A percentile compares a stretch with the other conserved stretches of the same genome.
These are phyloP conservation scores for Fusarium sp. DNA, from an alignment of 2,329 filamentous ascomycete species.

Conservation along the genomic window DNA sequence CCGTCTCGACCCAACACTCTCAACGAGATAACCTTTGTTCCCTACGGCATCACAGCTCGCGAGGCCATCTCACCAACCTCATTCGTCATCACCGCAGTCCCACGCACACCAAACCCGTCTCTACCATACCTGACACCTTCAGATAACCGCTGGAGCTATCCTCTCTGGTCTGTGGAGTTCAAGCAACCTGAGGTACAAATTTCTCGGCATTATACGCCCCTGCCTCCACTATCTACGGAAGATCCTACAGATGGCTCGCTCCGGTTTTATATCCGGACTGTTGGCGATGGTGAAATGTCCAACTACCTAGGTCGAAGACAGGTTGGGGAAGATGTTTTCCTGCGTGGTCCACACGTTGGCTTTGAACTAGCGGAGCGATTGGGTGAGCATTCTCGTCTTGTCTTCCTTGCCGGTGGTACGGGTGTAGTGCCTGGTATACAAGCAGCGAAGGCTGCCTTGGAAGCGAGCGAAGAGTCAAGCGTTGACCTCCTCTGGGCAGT, in stretches of 20 bases:
- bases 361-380: slow-evolving; percentile 59
- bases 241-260: slow-evolving; percentile 58
- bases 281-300: slow-evolving; percentile 86
- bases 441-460: slow-evolving; percentile 71
- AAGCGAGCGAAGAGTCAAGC: slow-evolving; percentile 44
- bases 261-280: slow-evolving; percentile 80
- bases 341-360: slow-evolving; percentile 82
- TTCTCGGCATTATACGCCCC: slow-evolving; percentile 87
- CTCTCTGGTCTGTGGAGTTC: slow-evolving; percentile 89
- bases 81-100: slow-evolving; percentile 73
- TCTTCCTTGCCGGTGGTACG: slow-evolving; percentile 93
- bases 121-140: slow-evolving; percentile 42
- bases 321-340: slow-evolving; percentile 72
- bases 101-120: slow-evolving; percentile 48
- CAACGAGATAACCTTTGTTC: slow-evolving; percentile 70
- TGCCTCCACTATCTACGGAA: slow-evolving; percentile 65
- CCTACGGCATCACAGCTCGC: slow-evolving; percentile 71
- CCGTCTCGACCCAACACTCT: slow-evolving; percentile 51
- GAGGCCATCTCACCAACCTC: slow-evolving; percentile 73
- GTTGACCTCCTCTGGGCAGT: slow-evolving; percentile 88
- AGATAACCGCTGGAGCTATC: slow-evolving; percentile 54
- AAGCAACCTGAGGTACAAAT: slow-evolving; percentile 97
- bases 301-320: slow-evolving; percentile 77
- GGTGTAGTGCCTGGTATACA: slow-evolving; percentile 92
- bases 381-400: slow-evolving; percentile 56